A percentile compares a stretch with the other conserved stretches of the same genome.
Evolutionary conservation across 306 rosid genomes (phyloP).

Genomic region (Hippophae gyantsensis): DNA sequence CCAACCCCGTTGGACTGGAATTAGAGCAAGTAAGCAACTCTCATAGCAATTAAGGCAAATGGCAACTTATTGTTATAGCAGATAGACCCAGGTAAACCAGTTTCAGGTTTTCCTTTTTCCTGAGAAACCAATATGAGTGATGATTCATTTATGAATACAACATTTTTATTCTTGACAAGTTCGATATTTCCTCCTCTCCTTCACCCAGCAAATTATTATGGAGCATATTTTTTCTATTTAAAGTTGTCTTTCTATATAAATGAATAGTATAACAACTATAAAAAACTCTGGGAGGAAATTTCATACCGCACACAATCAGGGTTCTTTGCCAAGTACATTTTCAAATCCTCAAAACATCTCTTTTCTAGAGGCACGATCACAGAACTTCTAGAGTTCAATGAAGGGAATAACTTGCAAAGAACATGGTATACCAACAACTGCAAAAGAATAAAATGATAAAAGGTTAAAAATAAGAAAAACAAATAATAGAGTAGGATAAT

Average conservation of each 20-base stretch:
- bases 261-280: background rate
- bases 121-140: too few species aligned
- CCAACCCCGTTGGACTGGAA: too few species aligned
- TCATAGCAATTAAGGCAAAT: too few species aligned
- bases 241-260: background rate
- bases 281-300: background rate
- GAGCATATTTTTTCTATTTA: background rate
- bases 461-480: background rate
- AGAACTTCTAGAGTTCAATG: constrained; percentile 35
- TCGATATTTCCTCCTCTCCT: background rate
- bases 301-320: constrained; percentile 77
- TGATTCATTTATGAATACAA: too few species aligned
- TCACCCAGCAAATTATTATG: background rate
- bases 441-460: constrained; percentile 21
- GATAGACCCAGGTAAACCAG: too few species aligned
- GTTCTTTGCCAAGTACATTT: constrained; percentile 64
- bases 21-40: too few species aligned
- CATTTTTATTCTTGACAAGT: background rate
- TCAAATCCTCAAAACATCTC: constrained; percentile 79
- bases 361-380: constrained; percentile 53
- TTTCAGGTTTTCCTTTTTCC: too few species aligned
- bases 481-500: background rate
- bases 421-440: constrained; percentile 81
- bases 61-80: too few species aligned
- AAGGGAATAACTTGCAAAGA: constrained; percentile 55